phyloP scores from a whole-genome alignment of 2,329 filamentous ascomycete genomes.

The Ascocoryne sarcoides region DNA sequence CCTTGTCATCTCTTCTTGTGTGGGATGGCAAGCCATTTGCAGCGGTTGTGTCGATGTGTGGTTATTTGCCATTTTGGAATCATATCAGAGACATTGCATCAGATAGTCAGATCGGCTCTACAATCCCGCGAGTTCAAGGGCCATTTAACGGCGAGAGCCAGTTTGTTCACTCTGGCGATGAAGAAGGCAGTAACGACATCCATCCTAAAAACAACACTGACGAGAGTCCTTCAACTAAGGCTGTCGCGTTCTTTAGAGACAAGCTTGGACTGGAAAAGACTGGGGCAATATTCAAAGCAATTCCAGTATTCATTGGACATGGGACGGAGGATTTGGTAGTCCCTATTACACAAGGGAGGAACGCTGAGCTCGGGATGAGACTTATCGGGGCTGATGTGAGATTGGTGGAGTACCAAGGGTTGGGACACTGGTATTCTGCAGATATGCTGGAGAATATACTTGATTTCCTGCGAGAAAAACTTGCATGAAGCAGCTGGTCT shows the following conservation, averaged over 20 bases:
- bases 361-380: conserved; percentile 29
- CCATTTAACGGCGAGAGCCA: background rate
- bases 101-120: background rate
- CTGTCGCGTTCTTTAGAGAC: conserved; percentile 10
- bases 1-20: conserved; percentile 34
- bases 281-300: conserved; percentile 12
- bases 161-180: too few relatives aligned
- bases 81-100: conserved; percentile 21
- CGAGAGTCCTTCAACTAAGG: too few relatives aligned
- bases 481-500: too few relatives aligned
- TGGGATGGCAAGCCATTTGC: conserved; percentile 36
- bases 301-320: conserved; percentile 40
- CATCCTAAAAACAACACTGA: too few relatives aligned
- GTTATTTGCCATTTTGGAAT: conserved; percentile 36
- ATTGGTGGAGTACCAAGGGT: conserved; percentile 32
- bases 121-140: conserved; percentile 7
- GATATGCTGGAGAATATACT: conserved; percentile 34
- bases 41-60: conserved; percentile 36
- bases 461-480: conserved; percentile 24
- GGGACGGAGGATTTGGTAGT: conserved; percentile 38
- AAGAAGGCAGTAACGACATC: too few relatives aligned
- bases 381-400: conserved; percentile 29
- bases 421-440: conserved; percentile 39
- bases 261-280: conserved; percentile 12
- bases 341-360: conserved; percentile 28